Base-by-base conservation (phyloP, 768 basidiomycete genomes). In the Termitomyces sp. region DNA sequence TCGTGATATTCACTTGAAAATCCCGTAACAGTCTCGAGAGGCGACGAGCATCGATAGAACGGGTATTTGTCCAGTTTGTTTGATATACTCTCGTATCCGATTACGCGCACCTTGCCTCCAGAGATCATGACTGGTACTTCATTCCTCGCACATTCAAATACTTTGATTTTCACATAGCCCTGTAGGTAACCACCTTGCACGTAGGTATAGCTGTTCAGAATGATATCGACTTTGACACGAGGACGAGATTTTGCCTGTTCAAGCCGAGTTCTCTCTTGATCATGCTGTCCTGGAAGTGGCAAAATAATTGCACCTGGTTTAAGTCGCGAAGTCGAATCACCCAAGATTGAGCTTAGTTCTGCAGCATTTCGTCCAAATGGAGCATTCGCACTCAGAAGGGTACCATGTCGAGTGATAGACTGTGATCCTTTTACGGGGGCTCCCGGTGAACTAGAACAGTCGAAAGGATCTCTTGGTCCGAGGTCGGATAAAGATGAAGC, bases 81-180 rank as follows among this genome's bases (percentile, higher is more conserved):
- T 0, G 81, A 75, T 45, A 85, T 78, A 45, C 83, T 85, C 74
- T 96, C 95, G 68, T 93, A 94, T 4, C 95, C 93, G 54, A 95
- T 80, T 22, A 95, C 78, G 58, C 93, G 78, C 34, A 95, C 70
- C 75, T 93, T 95, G 4, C 86, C 91, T 39, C 80, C 85, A 41
- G 85, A 85, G 15, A 96, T 71, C 63, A 85, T 74, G 3, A 93
- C 68, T n/a, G 82, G 75, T 2, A 79, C 69, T 57, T 83, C 82
- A 63, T 83, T 84, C 68, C 77, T 82, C 31, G 76, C 66, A 30
- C 80, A 79, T 49, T 81, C 77, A 54, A 79, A 77, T 20, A 96
- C 79, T 34, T 77, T 78, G 42, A 95, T 73, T 51, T 86, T 82
- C 72, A 95, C 75, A 42, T 78, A 73, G 2, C 95, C 95, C 47